Evolutionary conservation across 371 early-diverging fungal species (phyloP).

Genomic region (Mucor velutinosus): DNA sequence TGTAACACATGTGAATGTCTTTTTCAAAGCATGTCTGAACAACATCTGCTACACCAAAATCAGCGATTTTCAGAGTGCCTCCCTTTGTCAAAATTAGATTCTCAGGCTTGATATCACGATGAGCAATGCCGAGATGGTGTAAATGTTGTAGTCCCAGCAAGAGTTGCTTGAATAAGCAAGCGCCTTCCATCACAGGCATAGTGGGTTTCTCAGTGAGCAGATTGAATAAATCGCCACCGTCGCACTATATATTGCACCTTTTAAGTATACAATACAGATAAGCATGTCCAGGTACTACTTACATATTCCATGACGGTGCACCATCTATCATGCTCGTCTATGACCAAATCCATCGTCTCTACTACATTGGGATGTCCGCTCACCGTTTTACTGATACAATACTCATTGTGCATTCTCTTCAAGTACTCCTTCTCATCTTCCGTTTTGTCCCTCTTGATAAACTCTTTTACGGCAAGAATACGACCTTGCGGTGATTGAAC

Average conservation of each 20-base stretch:
- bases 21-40: conserved; percentile 81
- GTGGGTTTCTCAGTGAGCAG: conserved; percentile 40
- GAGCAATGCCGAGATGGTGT: conserved; percentile 91
- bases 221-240: conserved; percentile 67
- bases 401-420: conserved; percentile 72
- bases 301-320: conserved; percentile 75
- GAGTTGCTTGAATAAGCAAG: conserved; percentile 81
- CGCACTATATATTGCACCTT: conserved; percentile 36
- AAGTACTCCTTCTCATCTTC: conserved; percentile 68
- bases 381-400: conserved; percentile 68
- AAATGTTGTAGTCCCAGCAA: conserved; percentile 94
- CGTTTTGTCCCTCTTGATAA: conserved; percentile 53
- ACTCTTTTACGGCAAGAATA: conserved; percentile 61
- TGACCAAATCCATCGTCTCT: conserved; percentile 70
- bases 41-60: conserved; percentile 96
- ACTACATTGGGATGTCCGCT: conserved; percentile 71
- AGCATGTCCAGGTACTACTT: conserved; percentile 17
- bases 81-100: conserved; percentile 86
- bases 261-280: not conserved
- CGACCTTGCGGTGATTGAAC: conserved; percentile 57
- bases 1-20: conserved; percentile 65
- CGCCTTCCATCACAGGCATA: conserved; percentile 47
- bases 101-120: conserved; percentile 90
- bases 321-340: conserved; percentile 55
- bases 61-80: conserved; percentile 94